Evolutionary conservation across 2,329 filamentous ascomycete species (phyloP).

Genomic region (Claviceps cyperi): DNA sequence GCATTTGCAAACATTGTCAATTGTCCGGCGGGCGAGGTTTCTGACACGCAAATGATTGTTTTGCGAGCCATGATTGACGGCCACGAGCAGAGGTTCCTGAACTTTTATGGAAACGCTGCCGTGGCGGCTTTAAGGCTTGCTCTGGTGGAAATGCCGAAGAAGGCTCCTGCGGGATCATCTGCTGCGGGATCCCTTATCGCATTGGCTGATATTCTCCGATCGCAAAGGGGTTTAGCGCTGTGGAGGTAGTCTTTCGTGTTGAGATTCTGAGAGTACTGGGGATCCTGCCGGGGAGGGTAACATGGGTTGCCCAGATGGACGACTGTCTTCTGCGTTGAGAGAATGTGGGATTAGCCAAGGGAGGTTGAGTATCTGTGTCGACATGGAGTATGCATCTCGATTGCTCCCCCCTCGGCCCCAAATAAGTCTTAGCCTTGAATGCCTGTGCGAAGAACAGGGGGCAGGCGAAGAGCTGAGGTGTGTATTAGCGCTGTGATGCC

Average conservation of each 20-base stretch:
- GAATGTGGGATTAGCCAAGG: no score
- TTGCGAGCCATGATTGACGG: conserved; percentile 58
- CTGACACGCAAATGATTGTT: conserved; percentile 59
- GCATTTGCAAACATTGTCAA: conserved; percentile 64
- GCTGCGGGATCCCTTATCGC: conserved; percentile 38
- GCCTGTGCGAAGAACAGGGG: no score
- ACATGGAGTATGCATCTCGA: no score
- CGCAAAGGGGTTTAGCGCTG: conserved; percentile 34
- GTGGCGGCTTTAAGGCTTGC: conserved; percentile 56
- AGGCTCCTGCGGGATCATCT: conserved; percentile 30
- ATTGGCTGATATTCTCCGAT: conserved; percentile 37
- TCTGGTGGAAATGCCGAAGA: conserved; percentile 57
- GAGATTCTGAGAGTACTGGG: no score
- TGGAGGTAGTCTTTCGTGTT: conserved; percentile 1
- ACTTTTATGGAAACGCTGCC: conserved; percentile 66
- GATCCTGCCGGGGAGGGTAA: no score
- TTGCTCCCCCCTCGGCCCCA: no score
- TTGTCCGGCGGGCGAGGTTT: conserved; percentile 50
- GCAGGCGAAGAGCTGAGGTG: no score
- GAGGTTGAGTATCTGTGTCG: no score
- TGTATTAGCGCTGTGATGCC: no score
- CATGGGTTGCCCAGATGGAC: no score
- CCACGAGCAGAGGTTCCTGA: conserved; percentile 60
- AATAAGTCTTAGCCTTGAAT: no score
- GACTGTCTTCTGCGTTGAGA: no score